Evolutionary conservation across 2,329 filamentous ascomycete genomes (phyloP), one percentile per base, ranked within the genome.

Genomic region (Diaporthe helianthi): DNA sequence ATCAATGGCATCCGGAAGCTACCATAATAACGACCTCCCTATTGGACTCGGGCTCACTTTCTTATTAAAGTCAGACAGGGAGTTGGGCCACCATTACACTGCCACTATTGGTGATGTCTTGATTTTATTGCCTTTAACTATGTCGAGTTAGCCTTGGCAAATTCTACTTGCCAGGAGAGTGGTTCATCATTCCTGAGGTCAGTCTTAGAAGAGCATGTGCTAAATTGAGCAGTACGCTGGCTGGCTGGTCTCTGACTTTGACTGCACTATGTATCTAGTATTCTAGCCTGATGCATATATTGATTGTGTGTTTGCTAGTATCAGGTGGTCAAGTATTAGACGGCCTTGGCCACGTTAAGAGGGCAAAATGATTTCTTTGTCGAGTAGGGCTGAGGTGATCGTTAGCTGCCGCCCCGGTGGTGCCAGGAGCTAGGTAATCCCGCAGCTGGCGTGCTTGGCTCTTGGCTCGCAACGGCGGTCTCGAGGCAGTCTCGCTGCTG

Each of bases 371-470:
- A n/a, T 19, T 36, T 63, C 44, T 63, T 49, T 36, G 29, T 46
- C 17, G n/a, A 31, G n/a, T 36, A 49, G 44, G 58, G 58, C 58
- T 49, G 58, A 61, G 44, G 29, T 13, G 36, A n/a, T n/a, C 7
- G 44, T 49, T 46, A 49, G 58, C 58, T n/a, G 29, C 46, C 4
- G 58, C n/a, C n/a, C 47, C 58, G 58, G 58, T 8, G 41, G 15
- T 13, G 17, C 41, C 44, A 63, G 55, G 24, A 12, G 55, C n/a
- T 29, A 24, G 22, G 41, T 19, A 26, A 36, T 49, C 41, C 41
- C 41, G 58, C 29, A 47, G 58, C 19, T 46, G 15, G 44, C 58
- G 29, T 63, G 12, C 41, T 63, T 63, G 58, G 58, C 58, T 47
- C 41, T 63, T 63, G 58, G 58, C 58, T 47, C 29, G 41, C 29